Conservation (phyloP, 352 stramenopile genomes). For the Globisporangium megalacanthum region DNA sequence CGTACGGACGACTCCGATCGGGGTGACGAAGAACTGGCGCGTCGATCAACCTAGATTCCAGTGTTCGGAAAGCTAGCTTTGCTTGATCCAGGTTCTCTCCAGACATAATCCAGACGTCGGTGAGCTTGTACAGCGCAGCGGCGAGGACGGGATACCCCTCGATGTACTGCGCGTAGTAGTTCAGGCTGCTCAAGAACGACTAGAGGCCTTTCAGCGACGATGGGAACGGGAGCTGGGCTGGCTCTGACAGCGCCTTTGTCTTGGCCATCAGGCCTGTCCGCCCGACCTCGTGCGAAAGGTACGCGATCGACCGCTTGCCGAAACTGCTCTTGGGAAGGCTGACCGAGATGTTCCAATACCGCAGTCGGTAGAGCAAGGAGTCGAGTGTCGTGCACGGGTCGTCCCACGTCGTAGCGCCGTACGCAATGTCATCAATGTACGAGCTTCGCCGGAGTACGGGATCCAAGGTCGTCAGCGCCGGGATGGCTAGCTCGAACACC, state of each 20-base stretch:
- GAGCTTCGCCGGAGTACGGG: background rate
- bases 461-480: background rate
- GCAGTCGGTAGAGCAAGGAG: constrained; percentile 6
- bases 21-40: constrained; percentile 1
- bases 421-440: constrained; percentile 20
- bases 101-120: background rate
- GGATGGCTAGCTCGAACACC: background rate
- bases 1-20: background rate
- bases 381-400: constrained; percentile 8
- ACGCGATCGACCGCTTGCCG: constrained; percentile 7
- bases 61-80: no score
- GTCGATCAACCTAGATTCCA: no score
- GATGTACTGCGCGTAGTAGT: constrained; percentile 25
- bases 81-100: no score
- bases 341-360: constrained; percentile 19
- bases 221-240: constrained; percentile 9
- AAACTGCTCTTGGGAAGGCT: constrained; percentile 23
- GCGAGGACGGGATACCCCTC: constrained; percentile 17
- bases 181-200: constrained; percentile 13
- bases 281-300: constrained; percentile 13
- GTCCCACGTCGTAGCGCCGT: constrained; percentile 4
- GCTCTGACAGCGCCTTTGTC: constrained; percentile 7
- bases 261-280: constrained; percentile 6
- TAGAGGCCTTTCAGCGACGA: constrained; percentile 16
- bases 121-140: constrained; percentile 13